These are phyloP conservation scores for Pseudogymnoascus sp. DNA, from an alignment of 2,329 filamentous ascomycete genomes.

Conservation along the genomic window DNA sequence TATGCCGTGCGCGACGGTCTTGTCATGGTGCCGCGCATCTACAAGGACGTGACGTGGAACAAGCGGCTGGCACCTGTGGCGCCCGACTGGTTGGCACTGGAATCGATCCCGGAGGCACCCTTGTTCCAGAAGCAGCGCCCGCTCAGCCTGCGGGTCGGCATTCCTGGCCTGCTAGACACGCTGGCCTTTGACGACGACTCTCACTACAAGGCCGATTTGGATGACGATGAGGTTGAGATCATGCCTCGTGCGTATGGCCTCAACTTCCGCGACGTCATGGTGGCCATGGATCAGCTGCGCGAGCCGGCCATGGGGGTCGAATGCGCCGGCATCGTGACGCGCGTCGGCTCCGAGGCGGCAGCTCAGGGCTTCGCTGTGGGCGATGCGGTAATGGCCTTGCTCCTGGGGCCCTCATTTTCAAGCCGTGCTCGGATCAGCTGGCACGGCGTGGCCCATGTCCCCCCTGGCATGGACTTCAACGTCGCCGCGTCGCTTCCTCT, in stretches of 20 bases:
- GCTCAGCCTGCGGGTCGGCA: conserved; percentile 24
- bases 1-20: conserved; percentile 24
- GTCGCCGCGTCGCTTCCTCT: conserved; percentile 23
- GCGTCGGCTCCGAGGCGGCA: conserved; percentile 22
- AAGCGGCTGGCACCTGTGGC: conserved; percentile 23
- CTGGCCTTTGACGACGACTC: not conserved
- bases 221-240: conserved; percentile 22
- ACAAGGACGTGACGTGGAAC: conserved; percentile 15
- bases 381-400: conserved; percentile 29
- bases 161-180: conserved; percentile 22
- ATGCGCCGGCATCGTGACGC: conserved; percentile 28
- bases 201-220: no score
- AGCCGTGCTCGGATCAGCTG: conserved; percentile 26
- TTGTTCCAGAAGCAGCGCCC: conserved; percentile 31
- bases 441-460: conserved; percentile 22
- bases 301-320: conserved; percentile 29
- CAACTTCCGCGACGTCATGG: conserved; percentile 31
- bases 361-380: conserved; percentile 26
- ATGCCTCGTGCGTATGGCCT: conserved; percentile 28
- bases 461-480: conserved; percentile 23
- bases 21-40: conserved; percentile 18
- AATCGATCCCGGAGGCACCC: not conserved
- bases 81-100: not conserved
- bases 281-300: conserved; percentile 30
- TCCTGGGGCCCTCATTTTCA: conserved; percentile 25